Base-by-base conservation (phyloP, 2,329 filamentous ascomycete genomes). In the Aspergillus amoenus region DNA sequence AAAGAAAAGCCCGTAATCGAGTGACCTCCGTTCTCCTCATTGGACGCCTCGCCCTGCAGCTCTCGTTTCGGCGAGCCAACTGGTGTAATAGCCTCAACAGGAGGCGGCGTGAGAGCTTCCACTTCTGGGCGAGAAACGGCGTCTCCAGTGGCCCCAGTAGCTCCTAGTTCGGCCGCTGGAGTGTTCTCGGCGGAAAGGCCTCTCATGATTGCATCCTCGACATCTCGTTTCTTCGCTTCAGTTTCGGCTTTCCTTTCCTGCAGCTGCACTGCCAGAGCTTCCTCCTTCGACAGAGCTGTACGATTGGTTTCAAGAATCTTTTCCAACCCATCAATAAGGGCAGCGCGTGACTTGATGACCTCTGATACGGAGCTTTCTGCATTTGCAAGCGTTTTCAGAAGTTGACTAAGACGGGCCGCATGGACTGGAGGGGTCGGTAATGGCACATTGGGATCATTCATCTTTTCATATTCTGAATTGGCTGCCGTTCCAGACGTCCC, bases 281-380 rank as follows among this genome's bases (percentile, higher is more conserved):
- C 85, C 57, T 99, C 93, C 15, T 82, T 81, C 1, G 82, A 81
- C 4, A 97, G 78, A 37, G 88, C 87, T 2, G 81, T 77, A 49
- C 87, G 87, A 72, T 93, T 92, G 24, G 84, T 83, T 54, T 88
- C 85, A 1, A 97, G 81, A 12, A 97, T 80, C 69, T 89, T 91
- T 75, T 97, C 91, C 5, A 99, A 80, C 1, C 88, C 91, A 27
- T 84, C 82, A 39, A 97, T 87, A 27, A 99, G 82, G 9, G 85
- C 84, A 63, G 86, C 84, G 13, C 94, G 87, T 2, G 92, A 91
- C 70, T 93, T 93, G 70, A 99, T 91, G 64, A 89, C 91, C 67
- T 96, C 91, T 2, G 90, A 88, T 1, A 97, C 89, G 0, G 93
- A 92, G 54, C 86, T 90, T 74, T 99, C 93, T 3, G 94, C 94